Evolutionary conservation across 2,329 filamentous ascomycete genomes (phyloP).

Genomic region (Chrysosporium keratinophilum): DNA sequence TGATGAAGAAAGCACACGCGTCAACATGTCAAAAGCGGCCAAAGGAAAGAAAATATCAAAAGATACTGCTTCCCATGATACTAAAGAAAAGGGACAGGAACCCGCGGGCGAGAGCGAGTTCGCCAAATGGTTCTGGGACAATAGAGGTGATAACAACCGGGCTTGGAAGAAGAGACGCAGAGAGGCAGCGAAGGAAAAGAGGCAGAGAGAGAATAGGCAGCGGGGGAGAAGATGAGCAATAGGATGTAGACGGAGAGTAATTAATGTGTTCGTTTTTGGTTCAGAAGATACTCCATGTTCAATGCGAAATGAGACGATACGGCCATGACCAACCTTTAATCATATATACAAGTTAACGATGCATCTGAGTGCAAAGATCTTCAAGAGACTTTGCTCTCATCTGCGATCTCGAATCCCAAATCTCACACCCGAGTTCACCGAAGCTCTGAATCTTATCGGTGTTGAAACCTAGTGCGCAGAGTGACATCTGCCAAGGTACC

Average conservation of each 20-base stretch:
- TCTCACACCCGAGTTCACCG: too few species aligned
- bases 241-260: not conserved
- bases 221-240: slow-evolving; percentile 26
- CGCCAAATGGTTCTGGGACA: slow-evolving; percentile 51
- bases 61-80: slow-evolving; percentile 1
- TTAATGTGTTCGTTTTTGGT: not conserved
- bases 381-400: too few species aligned
- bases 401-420: too few species aligned
- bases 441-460: too few species aligned
- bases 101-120: slow-evolving; percentile 46
- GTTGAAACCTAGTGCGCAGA: too few species aligned
- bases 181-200: slow-evolving; percentile 50
- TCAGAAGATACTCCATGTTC: not conserved
- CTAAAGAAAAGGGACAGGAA: slow-evolving; percentile 18
- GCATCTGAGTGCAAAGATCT: too few species aligned
- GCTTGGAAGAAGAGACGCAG: slow-evolving; percentile 46
- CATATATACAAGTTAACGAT: too few species aligned
- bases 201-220: slow-evolving; percentile 50
- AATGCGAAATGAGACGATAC: not conserved
- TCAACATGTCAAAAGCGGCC: slow-evolving; percentile 1
- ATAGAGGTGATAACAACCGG: slow-evolving; percentile 42
- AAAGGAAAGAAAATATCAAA: slow-evolving; percentile 21
- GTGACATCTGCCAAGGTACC: slow-evolving; percentile 4
- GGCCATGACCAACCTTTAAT: not conserved
- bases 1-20: not conserved